A percentile compares a stretch with the other conserved stretches of the same genome.
These are phyloP conservation scores for Blastobotrys malaysiensis DNA, from an alignment of 1,139 yeast species.

Conservation along the genomic window DNA sequence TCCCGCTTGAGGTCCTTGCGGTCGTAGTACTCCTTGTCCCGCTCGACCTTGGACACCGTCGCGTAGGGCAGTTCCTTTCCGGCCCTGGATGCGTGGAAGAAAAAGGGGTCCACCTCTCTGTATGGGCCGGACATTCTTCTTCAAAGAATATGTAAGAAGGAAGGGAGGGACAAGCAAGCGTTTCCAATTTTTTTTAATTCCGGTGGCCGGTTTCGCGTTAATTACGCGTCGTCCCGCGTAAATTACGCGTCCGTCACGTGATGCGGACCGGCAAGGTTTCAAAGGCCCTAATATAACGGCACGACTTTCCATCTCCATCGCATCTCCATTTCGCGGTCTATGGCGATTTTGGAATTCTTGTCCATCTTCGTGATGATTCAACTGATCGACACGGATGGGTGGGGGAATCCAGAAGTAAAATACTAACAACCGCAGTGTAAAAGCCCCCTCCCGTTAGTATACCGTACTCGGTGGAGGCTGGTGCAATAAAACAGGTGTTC, in stretches of 20 bases:
- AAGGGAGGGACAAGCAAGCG: background rate
- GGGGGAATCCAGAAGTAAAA: background rate
- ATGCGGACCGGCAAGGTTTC: background rate
- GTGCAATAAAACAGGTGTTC: background rate
- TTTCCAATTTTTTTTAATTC: background rate
- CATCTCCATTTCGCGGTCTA: no score
- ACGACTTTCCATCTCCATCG: no score
- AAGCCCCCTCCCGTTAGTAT: background rate
- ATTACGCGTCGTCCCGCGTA: background rate
- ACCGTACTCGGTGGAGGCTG: background rate
- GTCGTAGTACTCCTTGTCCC: background rate
- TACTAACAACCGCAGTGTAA: background rate
- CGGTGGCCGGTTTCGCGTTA: background rate
- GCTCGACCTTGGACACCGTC: conserved; percentile 1
- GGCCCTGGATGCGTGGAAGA: conserved; percentile 8
- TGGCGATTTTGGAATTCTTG: background rate
- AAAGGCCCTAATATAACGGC: no score
- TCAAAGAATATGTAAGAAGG: background rate
- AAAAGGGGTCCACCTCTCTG: conserved; percentile 7
- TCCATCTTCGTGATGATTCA: background rate
- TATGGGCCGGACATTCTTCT: background rate
- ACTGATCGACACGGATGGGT: background rate
- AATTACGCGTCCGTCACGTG: background rate
- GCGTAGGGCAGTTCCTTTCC: conserved; percentile 10
- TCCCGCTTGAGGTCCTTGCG: conserved; percentile 3